These are phyloP conservation scores for Penicillium waksmanii DNA, from an alignment of 495 filamentous ascomycete species.

Conservation along the genomic window DNA sequence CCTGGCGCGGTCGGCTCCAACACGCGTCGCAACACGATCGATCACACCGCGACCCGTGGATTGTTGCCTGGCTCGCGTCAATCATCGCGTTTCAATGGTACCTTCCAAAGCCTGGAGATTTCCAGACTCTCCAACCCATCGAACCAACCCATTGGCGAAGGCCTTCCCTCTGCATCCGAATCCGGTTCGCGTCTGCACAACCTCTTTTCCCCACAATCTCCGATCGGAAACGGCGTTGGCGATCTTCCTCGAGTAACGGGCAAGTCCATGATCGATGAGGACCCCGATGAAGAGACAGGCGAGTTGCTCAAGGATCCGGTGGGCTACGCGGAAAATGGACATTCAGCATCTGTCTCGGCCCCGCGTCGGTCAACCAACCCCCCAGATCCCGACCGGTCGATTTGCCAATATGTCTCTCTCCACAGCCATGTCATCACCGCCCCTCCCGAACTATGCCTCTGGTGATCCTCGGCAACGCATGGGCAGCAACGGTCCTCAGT, in stretches of 20 bases:
- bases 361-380: slow-evolving; percentile 73
- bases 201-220: slow-evolving; percentile 83
- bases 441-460: slow-evolving; percentile 50
- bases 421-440: slow-evolving; percentile 61
- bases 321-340: slow-evolving; percentile 79
- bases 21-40: slow-evolving; percentile 61
- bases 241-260: slow-evolving; percentile 73
- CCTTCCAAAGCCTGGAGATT: slow-evolving; percentile 70
- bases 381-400: slow-evolving; percentile 71
- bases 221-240: slow-evolving; percentile 73
- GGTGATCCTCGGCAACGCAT: slow-evolving; percentile 38
- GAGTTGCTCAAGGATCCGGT: slow-evolving; percentile 83
- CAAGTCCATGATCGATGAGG: slow-evolving; percentile 84
- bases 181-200: slow-evolving; percentile 66
- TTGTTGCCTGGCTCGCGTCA: slow-evolving; percentile 65
- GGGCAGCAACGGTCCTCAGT: slow-evolving; percentile 56
- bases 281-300: slow-evolving; percentile 83
- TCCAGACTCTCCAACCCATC: slow-evolving; percentile 63
- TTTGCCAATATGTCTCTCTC: slow-evolving; percentile 73
- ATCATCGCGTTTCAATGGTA: slow-evolving; percentile 75
- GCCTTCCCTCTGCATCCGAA: slow-evolving; percentile 64
- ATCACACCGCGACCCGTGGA: slow-evolving; percentile 55
- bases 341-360: slow-evolving; percentile 46
- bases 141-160: slow-evolving; percentile 53
- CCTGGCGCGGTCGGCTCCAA: slow-evolving; percentile 48